Conservation (phyloP, 2,329 filamentous ascomycete species). For the Fusarium nygamai region DNA sequence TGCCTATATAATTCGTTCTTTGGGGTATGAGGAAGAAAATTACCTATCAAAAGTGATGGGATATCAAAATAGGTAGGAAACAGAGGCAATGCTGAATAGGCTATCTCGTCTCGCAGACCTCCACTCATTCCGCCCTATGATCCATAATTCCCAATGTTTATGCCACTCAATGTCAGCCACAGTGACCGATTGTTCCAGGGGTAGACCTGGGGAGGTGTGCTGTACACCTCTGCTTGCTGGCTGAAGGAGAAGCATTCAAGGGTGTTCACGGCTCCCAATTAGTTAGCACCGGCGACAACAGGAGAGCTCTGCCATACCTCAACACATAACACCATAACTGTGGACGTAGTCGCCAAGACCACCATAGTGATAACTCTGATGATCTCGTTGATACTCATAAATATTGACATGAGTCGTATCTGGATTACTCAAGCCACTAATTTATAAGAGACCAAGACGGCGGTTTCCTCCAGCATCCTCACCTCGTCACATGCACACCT, state of each 20-base stretch:
- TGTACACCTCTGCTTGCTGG: neutral
- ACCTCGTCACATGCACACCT: conserved; percentile 28
- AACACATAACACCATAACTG: conserved; percentile 1
- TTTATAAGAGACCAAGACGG: neutral
- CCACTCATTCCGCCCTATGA: neutral
- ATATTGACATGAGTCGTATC: neutral
- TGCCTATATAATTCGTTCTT: neutral
- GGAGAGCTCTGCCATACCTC: conserved; percentile 3
- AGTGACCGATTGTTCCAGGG: neutral
- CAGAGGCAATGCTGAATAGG: neutral
- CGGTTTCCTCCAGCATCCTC: neutral
- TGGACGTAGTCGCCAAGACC: neutral
- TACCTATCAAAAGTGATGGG: neutral
- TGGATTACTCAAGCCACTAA: neutral
- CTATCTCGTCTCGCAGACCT: neutral
- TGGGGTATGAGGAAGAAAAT: neutral
- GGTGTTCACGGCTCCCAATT: conserved; percentile 5
- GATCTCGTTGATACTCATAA: neutral
- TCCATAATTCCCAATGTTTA: neutral
- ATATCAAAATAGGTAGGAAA: neutral
- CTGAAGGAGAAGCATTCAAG: neutral
- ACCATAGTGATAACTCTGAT: conserved; percentile 4
- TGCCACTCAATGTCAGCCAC: neutral
- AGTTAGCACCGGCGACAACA: conserved; percentile 1
- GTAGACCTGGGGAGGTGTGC: neutral